Evolutionary conservation across 2,329 filamentous ascomycete species (phyloP).

Genomic region (Aspergillus uvarum): DNA sequence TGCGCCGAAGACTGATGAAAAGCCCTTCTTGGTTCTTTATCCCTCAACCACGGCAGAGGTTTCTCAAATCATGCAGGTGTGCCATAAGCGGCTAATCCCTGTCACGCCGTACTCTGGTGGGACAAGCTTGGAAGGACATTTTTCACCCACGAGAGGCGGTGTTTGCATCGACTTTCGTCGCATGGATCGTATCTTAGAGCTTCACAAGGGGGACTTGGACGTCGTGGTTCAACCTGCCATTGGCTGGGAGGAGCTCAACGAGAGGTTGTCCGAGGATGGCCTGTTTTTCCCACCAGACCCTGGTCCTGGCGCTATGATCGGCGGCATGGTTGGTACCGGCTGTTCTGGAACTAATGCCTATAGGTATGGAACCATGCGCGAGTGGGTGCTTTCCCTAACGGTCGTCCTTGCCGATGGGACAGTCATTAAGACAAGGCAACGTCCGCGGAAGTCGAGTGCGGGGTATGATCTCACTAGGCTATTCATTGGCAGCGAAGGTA

Average conservation of each 20-base stretch:
- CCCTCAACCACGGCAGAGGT: conserved; percentile 79
- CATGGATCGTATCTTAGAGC: conserved; percentile 76
- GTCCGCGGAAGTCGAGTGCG: conserved; percentile 84
- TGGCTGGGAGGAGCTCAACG: conserved; percentile 84
- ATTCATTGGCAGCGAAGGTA: conserved; percentile 89
- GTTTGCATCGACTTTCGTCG: conserved; percentile 81
- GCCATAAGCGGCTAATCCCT: conserved; percentile 75
- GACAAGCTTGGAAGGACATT: conserved; percentile 87
- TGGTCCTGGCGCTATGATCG: conserved; percentile 88
- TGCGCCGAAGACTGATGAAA: conserved; percentile 41
- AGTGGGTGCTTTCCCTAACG: conserved; percentile 85
- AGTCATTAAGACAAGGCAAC: conserved; percentile 82
- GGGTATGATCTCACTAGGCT: conserved; percentile 89
- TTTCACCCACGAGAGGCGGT: conserved; percentile 76
- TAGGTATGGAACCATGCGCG: conserved; percentile 90
- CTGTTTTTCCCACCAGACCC: conserved; percentile 93
- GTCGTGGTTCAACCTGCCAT: conserved; percentile 77
- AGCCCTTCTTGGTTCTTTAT: conserved; percentile 66
- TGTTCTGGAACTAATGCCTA: conserved; percentile 80
- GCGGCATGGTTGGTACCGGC: conserved; percentile 61
- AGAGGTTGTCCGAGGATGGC: conserved; percentile 68
- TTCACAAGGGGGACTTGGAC: conserved; percentile 77
- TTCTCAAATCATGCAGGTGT: conserved; percentile 83
- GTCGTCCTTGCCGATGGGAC: conserved; percentile 90
- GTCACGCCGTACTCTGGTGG: conserved; percentile 86